Evolutionary conservation across 495 filamentous ascomycete species (phyloP).

Genomic region (Acidiella bohemica): DNA sequence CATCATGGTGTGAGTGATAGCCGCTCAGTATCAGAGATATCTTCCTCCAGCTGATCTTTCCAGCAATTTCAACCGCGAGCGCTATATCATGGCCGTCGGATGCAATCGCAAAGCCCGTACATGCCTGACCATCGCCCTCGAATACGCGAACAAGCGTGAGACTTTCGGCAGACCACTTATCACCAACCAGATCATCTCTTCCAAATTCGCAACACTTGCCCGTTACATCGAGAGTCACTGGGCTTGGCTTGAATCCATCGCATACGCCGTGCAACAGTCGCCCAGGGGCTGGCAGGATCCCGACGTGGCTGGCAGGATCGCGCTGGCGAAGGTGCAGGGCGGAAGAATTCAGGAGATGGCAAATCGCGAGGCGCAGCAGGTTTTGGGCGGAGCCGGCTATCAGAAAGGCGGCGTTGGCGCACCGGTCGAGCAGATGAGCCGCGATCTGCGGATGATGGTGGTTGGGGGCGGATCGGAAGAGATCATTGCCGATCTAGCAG

Average conservation of each 20-base stretch:
- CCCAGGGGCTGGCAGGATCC: slow-evolving; percentile 26
- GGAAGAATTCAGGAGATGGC: slow-evolving; percentile 42
- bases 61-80: slow-evolving; percentile 30
- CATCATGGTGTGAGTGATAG: too few species aligned
- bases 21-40: too few species aligned
- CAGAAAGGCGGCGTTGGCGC: slow-evolving; percentile 26
- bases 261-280: slow-evolving; percentile 25
- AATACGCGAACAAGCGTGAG: slow-evolving; percentile 27
- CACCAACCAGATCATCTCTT: slow-evolving; percentile 26
- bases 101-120: slow-evolving; percentile 29
- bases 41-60: too few species aligned
- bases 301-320: slow-evolving; percentile 28
- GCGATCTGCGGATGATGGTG: slow-evolving; percentile 30
- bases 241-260: slow-evolving; percentile 38
- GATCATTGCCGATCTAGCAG: slow-evolving; percentile 28
- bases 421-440: slow-evolving; percentile 28
- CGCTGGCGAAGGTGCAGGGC: slow-evolving; percentile 42
- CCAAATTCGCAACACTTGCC: slow-evolving; percentile 27
- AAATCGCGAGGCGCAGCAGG: slow-evolving; percentile 47
- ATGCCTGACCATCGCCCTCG: slow-evolving; percentile 22
- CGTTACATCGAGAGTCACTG: slow-evolving; percentile 29
- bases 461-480: slow-evolving; percentile 31
- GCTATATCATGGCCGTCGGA: slow-evolving; percentile 27
- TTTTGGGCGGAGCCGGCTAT: slow-evolving; percentile 44
- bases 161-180: slow-evolving; percentile 31